phyloP scores from a whole-genome alignment of 768 basidiomycete genomes.

The Mycena polygramma region DNA sequence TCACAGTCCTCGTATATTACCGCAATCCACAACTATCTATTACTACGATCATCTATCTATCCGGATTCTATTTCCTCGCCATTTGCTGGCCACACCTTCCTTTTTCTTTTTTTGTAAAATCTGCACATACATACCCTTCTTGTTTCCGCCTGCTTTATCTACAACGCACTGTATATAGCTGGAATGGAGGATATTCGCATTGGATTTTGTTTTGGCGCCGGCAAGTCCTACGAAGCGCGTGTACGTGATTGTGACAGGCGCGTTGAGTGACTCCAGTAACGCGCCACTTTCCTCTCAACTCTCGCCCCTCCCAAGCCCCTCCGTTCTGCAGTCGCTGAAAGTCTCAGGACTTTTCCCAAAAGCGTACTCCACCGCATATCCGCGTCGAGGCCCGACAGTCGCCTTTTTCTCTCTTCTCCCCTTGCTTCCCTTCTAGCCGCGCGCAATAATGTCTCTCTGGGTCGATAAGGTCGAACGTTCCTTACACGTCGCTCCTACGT shows the following conservation, averaged over 20 bases:
- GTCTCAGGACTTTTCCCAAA: no score
- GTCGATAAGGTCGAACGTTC: constrained; percentile 65
- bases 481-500: background rate
- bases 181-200: constrained; percentile 29
- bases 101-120: constrained; percentile 22
- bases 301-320: no score
- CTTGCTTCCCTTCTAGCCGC: background rate
- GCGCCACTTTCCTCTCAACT: no score
- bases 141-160: constrained; percentile 11
- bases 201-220: background rate
- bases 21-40: constrained; percentile 40
- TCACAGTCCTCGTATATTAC: constrained; percentile 34
- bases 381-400: no score
- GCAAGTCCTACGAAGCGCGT: no score
- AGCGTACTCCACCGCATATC: no score
- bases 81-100: constrained; percentile 12
- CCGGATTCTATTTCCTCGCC: constrained; percentile 18
- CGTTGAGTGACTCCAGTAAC: no score
- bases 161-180: constrained; percentile 15
- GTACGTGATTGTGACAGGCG: no score
- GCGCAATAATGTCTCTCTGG: constrained; percentile 71
- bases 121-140: constrained; percentile 31
- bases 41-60: constrained; percentile 16
- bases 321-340: no score
- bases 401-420: no score